Evolutionary conservation across 139 green algal species (phyloP).

Genomic region (Chlamydomonas sp.): DNA sequence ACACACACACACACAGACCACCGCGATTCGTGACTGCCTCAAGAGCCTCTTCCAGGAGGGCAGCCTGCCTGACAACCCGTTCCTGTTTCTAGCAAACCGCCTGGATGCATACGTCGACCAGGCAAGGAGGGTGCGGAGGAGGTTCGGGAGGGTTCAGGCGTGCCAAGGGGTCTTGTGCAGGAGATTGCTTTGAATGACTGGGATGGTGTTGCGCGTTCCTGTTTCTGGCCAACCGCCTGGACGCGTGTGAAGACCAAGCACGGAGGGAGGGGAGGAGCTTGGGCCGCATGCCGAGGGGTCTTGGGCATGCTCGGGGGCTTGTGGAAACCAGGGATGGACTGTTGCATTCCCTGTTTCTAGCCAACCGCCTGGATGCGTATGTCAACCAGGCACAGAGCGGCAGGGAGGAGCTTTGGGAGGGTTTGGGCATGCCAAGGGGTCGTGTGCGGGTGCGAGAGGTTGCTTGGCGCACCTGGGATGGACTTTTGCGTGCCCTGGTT

Average conservation of each 20-base stretch:
- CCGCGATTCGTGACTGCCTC: conserved; percentile 28
- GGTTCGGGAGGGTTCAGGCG: background rate
- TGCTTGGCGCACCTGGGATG: too few relatives aligned
- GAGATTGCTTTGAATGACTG: too few relatives aligned
- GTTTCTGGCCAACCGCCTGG: conserved; percentile 38
- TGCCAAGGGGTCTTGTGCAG: too few relatives aligned
- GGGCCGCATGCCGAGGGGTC: too few relatives aligned
- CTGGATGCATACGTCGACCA: conserved; percentile 37
- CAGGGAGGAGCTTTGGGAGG: background rate
- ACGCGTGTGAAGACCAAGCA: conserved; percentile 31
- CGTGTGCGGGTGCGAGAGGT: too few relatives aligned
- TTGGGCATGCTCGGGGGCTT: too few relatives aligned
- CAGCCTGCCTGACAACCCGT: conserved; percentile 46
- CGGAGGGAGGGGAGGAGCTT: background rate
- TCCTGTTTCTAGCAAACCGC: conserved; percentile 38
- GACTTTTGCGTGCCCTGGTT: conserved; percentile 46
- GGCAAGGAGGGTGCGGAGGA: background rate
- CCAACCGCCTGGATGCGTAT: conserved; percentile 32
- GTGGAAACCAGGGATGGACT: too few relatives aligned
- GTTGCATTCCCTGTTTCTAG: conserved; percentile 48
- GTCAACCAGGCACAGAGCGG: conserved; percentile 22
- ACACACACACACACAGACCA: conserved; percentile 14
- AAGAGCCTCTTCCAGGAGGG: conserved; percentile 38
- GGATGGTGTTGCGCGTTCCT: too few relatives aligned
- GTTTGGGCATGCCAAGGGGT: background rate